phyloP scores from a whole-genome alignment of 2,329 filamentous ascomycete species.

The Aspergillus candidus region DNA sequence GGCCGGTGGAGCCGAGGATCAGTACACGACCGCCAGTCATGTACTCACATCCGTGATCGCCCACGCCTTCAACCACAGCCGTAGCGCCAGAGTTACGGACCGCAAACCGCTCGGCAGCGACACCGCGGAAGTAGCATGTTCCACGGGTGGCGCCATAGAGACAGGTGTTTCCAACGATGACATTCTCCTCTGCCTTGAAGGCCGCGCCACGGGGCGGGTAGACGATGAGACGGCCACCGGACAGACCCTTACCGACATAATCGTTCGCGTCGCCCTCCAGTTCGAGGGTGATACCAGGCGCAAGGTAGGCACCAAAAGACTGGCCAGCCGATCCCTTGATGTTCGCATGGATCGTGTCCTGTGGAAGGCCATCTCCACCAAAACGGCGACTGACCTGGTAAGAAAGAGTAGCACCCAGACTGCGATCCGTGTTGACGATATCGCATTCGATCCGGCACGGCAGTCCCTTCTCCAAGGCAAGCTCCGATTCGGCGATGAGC shows the following conservation, averaged over 20 bases:
- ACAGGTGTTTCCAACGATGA: slow-evolving; percentile 89
- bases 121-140: slow-evolving; percentile 93
- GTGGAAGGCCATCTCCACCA: slow-evolving; percentile 78
- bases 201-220: slow-evolving; percentile 86
- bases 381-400: slow-evolving; percentile 94
- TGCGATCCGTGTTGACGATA: slow-evolving; percentile 92
- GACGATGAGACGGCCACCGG: slow-evolving; percentile 84
- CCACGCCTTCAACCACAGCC: slow-evolving; percentile 92
- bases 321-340: slow-evolving; percentile 95
- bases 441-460: slow-evolving; percentile 93
- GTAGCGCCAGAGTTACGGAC: slow-evolving; percentile 94
- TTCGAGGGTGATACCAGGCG: slow-evolving; percentile 87
- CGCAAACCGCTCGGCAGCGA: slow-evolving; percentile 92
- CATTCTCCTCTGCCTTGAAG: slow-evolving; percentile 94
- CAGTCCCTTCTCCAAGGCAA: slow-evolving; percentile 88
- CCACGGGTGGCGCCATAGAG: slow-evolving; percentile 89
- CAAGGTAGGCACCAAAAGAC: slow-evolving; percentile 91
- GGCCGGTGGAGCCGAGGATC: slow-evolving; percentile 79
- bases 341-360: slow-evolving; percentile 92
- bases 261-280: slow-evolving; percentile 95
- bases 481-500: slow-evolving; percentile 88
- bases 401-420: slow-evolving; percentile 85
- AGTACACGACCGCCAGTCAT: slow-evolving; percentile 95
- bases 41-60: slow-evolving; percentile 96
- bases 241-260: slow-evolving; percentile 93